These are phyloP conservation scores for Diutina ranongensis DNA, from an alignment of 1,139 yeast species.

Conservation along the genomic window DNA sequence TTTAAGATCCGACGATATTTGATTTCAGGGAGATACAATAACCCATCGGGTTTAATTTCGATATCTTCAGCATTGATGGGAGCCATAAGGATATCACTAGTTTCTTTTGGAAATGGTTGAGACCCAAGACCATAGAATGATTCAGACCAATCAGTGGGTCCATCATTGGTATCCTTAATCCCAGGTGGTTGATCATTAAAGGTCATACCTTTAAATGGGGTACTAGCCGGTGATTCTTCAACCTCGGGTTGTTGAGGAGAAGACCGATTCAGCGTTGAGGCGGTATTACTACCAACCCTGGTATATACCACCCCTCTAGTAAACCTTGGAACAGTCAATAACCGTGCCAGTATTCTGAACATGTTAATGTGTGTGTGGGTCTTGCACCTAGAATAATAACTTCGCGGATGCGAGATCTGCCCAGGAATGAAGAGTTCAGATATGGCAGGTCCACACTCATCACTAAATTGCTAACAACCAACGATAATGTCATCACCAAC, in stretches of 20 bases:
- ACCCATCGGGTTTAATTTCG: slow-evolving; percentile 93
- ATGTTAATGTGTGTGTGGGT: too few relatives aligned
- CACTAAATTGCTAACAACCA: too few relatives aligned
- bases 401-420: too few relatives aligned
- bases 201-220: neutral
- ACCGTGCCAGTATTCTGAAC: neutral
- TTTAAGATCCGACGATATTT: slow-evolving; percentile 84
- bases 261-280: neutral
- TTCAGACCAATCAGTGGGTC: slow-evolving; percentile 48
- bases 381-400: too few relatives aligned
- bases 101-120: slow-evolving; percentile 53
- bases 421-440: too few relatives aligned
- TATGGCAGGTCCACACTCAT: too few relatives aligned
- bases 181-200: neutral
- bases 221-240: too few relatives aligned
- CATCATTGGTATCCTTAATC: neutral
- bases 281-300: neutral
- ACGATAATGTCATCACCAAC: too few relatives aligned
- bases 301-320: neutral
- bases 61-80: slow-evolving; percentile 59
- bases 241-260: too few relatives aligned
- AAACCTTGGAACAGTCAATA: neutral
- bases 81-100: slow-evolving; percentile 47
- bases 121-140: slow-evolving; percentile 79
- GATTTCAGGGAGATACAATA: slow-evolving; percentile 85